phyloP scores from a whole-genome alignment of 306 rosid species.

The Sophora flavescens region DNA sequence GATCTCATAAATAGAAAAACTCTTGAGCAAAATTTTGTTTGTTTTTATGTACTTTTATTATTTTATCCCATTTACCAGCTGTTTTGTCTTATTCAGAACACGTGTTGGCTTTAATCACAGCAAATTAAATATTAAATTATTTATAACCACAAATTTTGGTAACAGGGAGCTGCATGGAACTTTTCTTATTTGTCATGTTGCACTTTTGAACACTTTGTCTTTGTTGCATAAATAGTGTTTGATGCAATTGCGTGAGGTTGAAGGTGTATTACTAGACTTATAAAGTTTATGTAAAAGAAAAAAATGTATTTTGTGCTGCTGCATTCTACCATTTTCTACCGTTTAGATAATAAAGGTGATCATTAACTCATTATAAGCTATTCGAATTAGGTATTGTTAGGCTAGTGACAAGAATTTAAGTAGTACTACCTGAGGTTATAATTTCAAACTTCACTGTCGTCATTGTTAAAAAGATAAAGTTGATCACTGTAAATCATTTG shows the following conservation, averaged over 20 bases:
- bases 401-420: too few relatives aligned
- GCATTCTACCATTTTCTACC: neutral
- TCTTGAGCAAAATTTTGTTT: neutral
- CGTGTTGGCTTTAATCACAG: slow-evolving; percentile 19
- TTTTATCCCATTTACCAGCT: slow-evolving; percentile 30
- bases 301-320: neutral
- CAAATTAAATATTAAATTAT: slow-evolving; percentile 30
- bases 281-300: too few relatives aligned
- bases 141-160: slow-evolving; percentile 36
- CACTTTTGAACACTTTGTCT: slow-evolving; percentile 32
- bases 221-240: neutral
- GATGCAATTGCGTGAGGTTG: neutral
- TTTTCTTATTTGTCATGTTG: neutral
- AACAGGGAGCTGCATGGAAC: neutral
- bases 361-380: too few relatives aligned
- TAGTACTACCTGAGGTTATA: too few relatives aligned
- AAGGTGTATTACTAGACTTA: neutral
- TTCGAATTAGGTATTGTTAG: too few relatives aligned
- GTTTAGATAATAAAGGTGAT: neutral
- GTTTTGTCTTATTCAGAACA: slow-evolving; percentile 43
- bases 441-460: too few relatives aligned
- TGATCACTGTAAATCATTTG: neutral
- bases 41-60: slow-evolving; percentile 44
- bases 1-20: neutral
- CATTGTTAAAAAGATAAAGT: neutral